Conservation (phyloP, 2,329 filamentous ascomycete species). For the Fusarium azukiicola region DNA sequence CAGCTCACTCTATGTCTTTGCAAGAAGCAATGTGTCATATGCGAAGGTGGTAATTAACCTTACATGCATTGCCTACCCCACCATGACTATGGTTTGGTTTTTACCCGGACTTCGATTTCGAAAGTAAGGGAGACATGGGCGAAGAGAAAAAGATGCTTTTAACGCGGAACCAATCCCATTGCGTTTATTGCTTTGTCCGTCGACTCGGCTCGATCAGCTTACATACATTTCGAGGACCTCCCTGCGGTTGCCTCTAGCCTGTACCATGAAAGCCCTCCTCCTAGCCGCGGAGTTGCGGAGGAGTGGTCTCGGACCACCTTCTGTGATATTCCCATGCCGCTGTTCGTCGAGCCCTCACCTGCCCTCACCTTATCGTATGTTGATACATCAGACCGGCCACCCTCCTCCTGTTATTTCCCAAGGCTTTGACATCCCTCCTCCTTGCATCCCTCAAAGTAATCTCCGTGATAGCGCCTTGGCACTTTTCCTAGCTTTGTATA, state of each 20-base stretch:
- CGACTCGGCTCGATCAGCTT: not conserved
- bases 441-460: conserved; percentile 7
- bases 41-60: conserved; percentile 8
- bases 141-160: not conserved
- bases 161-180: not conserved
- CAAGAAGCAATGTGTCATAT: conserved; percentile 6
- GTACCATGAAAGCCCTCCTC: too few relatives aligned
- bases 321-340: not conserved
- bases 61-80: conserved; percentile 6
- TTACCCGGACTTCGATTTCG: not conserved
- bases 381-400: conserved; percentile 11
- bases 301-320: not conserved
- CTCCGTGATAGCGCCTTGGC: not conserved
- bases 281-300: too few relatives aligned
- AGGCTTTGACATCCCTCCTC: not conserved
- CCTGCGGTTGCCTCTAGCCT: too few relatives aligned
- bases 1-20: not conserved
- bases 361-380: conserved; percentile 4
- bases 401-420: not conserved
- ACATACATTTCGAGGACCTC: not conserved
- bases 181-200: not conserved
- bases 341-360: too few relatives aligned
- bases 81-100: conserved; percentile 2
- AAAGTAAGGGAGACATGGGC: not conserved
- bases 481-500: too few relatives aligned